Percentiles rank a stretch among this genome's conserved stretches.
phyloP scores from a whole-genome alignment of 2,329 filamentous ascomycete species.

The Microcyclospora pomicola region DNA sequence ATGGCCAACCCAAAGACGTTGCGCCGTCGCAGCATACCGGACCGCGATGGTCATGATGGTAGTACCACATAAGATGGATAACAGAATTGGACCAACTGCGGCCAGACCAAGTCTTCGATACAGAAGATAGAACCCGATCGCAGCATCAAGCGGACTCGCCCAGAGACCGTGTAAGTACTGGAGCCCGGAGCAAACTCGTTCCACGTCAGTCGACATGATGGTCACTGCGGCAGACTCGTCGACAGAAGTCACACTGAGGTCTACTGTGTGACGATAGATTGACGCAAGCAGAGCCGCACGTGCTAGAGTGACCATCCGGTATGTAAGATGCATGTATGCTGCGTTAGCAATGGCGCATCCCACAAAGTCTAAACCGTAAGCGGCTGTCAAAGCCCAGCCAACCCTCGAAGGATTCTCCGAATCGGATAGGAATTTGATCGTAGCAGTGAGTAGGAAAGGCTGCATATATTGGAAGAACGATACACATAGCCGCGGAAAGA shows the following conservation, averaged over 20 bases:
- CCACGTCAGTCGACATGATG: neutral
- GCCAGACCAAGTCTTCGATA: neutral
- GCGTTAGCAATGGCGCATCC: neutral
- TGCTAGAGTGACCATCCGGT: neutral
- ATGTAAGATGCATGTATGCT: neutral
- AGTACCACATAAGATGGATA: neutral
- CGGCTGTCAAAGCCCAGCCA: neutral
- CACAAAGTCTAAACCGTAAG: neutral
- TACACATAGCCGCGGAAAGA: neutral
- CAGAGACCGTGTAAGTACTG: neutral
- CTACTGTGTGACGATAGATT: neutral
- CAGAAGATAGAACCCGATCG: neutral
- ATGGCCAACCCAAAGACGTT: neutral
- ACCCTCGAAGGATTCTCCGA: neutral
- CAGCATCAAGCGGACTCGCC: neutral
- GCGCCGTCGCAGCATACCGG: neutral
- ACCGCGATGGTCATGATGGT: neutral
- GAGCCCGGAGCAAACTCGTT: neutral
- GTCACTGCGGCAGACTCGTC: neutral
- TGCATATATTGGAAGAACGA: neutral
- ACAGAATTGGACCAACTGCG: neutral
- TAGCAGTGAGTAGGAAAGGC: neutral
- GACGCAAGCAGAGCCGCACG: neutral
- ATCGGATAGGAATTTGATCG: neutral
- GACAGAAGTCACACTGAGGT: neutral